phyloP scores from a whole-genome alignment of 2,329 filamentous ascomycete species.

The Macrophomina phaseolina region DNA sequence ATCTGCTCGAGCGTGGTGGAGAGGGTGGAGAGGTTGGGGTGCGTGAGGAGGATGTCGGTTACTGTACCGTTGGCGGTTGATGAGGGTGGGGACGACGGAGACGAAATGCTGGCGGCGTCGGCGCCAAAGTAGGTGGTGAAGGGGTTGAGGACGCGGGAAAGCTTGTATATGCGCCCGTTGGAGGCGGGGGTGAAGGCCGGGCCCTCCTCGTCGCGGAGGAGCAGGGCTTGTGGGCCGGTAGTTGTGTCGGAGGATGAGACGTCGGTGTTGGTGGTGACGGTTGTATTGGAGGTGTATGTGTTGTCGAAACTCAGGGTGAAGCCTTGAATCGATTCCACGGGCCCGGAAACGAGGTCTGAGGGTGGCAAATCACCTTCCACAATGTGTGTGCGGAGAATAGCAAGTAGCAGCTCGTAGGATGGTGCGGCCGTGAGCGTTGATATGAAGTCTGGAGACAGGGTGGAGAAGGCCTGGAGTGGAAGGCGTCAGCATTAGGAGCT shows the following conservation, averaged over 20 bases:
- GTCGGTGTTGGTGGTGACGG: neutral
- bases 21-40: neutral
- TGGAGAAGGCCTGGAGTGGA: neutral
- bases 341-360: neutral
- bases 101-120: neutral
- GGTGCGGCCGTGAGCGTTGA: neutral
- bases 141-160: neutral
- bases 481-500: neutral
- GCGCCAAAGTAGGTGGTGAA: slow-evolving; percentile 12
- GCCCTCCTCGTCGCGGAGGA: neutral
- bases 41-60: neutral
- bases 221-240: neutral
- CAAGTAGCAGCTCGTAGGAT: slow-evolving; percentile 10
- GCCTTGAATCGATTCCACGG: neutral
- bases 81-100: neutral
- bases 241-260: neutral
- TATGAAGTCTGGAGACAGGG: neutral
- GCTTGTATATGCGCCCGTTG: slow-evolving; percentile 12
- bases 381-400: slow-evolving; percentile 15
- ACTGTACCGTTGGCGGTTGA: neutral
- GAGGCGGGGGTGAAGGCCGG: neutral
- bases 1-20: neutral
- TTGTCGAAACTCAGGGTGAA: neutral
- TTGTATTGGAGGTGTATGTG: neutral
- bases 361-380: neutral